A percentile compares a stretch with the other conserved stretches of the same genome.
Evolutionary conservation across 1,284 basidiomycete species (phyloP).

Genomic region (Spongispora temasekensis): DNA sequence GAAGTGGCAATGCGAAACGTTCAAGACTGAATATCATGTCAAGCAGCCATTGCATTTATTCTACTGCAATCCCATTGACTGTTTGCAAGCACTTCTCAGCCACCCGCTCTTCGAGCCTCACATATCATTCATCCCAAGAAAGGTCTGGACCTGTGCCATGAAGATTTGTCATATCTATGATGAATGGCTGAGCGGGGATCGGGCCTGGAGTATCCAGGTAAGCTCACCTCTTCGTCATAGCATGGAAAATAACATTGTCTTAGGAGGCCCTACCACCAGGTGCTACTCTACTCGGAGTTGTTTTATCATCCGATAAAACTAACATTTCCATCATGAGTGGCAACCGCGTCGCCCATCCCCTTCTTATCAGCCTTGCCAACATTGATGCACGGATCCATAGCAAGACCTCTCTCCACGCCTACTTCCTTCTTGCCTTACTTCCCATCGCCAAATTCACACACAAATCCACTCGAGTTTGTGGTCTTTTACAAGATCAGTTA

Average conservation of each 20-base stretch:
- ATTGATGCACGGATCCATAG: slow-evolving; percentile 27
- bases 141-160: slow-evolving; percentile 1
- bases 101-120: neutral
- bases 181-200: neutral
- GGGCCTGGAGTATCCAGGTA: slow-evolving; percentile 3
- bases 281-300: neutral
- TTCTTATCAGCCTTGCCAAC: slow-evolving; percentile 34
- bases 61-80: neutral
- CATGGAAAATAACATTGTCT: neutral
- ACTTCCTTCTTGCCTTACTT: slow-evolving; percentile 31
- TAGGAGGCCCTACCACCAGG: neutral
- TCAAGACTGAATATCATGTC: neutral
- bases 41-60: neutral
- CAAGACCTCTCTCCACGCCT: slow-evolving; percentile 35
- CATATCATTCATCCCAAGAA: slow-evolving; percentile 5
- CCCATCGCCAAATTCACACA: slow-evolving; percentile 33
- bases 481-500: slow-evolving; percentile 2
- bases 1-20: neutral
- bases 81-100: neutral
- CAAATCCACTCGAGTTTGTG: neutral
- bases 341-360: slow-evolving; percentile 32
- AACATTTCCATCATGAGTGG: slow-evolving; percentile 23
- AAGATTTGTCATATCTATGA: slow-evolving; percentile 6
- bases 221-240: neutral
- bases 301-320: neutral